Conservation (phyloP, 805 yeast genomes). For the Candida anglica region DNA sequence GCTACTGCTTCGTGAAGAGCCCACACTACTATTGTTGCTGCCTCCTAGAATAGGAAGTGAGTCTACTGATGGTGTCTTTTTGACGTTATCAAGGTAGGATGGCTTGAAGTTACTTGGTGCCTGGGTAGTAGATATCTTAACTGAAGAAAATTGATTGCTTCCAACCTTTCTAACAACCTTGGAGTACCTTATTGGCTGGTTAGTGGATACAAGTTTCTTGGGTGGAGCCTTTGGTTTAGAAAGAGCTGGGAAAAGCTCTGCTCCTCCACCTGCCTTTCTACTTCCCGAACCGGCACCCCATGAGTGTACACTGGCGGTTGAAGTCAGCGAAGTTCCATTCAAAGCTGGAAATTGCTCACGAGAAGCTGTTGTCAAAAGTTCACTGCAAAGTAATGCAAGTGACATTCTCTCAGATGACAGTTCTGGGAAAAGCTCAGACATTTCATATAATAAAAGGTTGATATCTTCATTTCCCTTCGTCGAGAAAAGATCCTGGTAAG, state of each 20-base stretch:
- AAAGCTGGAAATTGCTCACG: conserved; percentile 48
- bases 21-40: conserved; percentile 13
- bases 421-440: conserved; percentile 52
- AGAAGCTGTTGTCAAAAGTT: conserved; percentile 18
- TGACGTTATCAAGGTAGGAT: conserved; percentile 22
- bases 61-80: conserved; percentile 15
- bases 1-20: too few relatives aligned
- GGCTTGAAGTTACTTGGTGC: conserved; percentile 20
- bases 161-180: conserved; percentile 22
- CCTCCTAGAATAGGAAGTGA: conserved; percentile 23
- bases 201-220: conserved; percentile 9
- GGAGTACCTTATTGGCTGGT: conserved; percentile 31
- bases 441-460: conserved; percentile 54
- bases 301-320: conserved; percentile 13
- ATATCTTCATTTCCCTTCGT: conserved; percentile 44
- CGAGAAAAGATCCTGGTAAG: conserved; percentile 47
- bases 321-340: conserved; percentile 16
- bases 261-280: conserved; percentile 6
- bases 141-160: conserved; percentile 5
- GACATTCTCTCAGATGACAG: conserved; percentile 22
- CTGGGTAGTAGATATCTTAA: neutral
- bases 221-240: conserved; percentile 18
- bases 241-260: conserved; percentile 33
- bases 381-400: conserved; percentile 25
- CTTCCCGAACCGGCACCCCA: conserved; percentile 15